phyloP scores from a whole-genome alignment of 192 early-diverging fungal species.

The Coemansia sp. region DNA sequence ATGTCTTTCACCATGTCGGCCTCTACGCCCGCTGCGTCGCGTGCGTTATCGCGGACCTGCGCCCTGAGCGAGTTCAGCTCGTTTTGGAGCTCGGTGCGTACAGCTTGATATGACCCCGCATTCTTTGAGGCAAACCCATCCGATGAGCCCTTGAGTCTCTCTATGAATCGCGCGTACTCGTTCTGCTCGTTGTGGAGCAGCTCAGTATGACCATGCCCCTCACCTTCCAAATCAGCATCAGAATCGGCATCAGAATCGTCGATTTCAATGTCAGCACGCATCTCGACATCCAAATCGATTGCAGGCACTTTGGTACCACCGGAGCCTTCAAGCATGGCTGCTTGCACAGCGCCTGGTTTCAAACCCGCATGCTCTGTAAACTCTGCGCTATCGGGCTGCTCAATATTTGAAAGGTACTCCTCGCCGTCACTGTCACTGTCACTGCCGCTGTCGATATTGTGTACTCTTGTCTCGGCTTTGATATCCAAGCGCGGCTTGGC shows the following conservation, averaged over 20 bases:
- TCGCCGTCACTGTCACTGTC: constrained; percentile 16
- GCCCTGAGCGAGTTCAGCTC: constrained; percentile 28
- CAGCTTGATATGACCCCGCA: constrained; percentile 3
- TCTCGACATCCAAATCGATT: no score
- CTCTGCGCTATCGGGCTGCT: no score
- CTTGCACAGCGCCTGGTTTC: no score
- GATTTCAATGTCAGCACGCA: no score
- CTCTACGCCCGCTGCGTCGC: constrained; percentile 33
- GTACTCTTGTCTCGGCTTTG: no score
- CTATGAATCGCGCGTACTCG: constrained; percentile 64
- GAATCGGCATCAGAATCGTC: constrained; percentile 29
- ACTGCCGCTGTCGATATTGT: constrained; percentile 1
- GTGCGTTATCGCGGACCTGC: constrained; percentile 27
- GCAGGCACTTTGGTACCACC: no score
- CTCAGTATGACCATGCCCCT: constrained; percentile 10
- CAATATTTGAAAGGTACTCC: constrained; percentile 22
- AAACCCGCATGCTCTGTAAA: no score
- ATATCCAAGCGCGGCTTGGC: neutral
- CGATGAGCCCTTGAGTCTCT: constrained; percentile 17
- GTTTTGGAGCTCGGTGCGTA: constrained; percentile 29
- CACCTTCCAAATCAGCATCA: constrained; percentile 35
- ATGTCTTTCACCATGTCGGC: constrained; percentile 51
- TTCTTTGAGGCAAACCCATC: neutral
- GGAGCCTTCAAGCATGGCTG: no score
- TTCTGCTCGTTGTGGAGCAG: constrained; percentile 52